Percentiles rank a stretch among this genome's conserved stretches.
Conservation (phyloP, 75 land plant genomes). For the Cryptomeria japonica region DNA sequence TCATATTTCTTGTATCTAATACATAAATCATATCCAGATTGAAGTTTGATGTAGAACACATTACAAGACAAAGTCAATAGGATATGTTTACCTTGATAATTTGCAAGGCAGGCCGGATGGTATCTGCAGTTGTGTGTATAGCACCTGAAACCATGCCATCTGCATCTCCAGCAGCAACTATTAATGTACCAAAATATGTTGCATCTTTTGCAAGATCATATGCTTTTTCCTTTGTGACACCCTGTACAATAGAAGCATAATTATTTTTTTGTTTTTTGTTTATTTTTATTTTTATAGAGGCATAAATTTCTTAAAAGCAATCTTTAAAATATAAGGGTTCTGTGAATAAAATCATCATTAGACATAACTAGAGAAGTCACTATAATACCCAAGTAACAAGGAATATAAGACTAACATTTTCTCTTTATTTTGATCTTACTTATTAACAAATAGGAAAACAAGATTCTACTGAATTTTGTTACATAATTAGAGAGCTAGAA, state of each 20-base stretch:
- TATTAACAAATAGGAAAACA: not conserved
- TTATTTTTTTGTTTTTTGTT: no score
- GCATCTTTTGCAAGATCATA: slow-evolving; percentile 28
- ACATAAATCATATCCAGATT: not conserved
- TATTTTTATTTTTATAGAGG: no score
- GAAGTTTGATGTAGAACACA: not conserved
- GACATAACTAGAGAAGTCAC: no score
- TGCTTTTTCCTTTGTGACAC: slow-evolving; percentile 35
- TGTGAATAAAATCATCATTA: not conserved
- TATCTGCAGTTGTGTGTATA: slow-evolving; percentile 45
- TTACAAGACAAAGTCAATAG: not conserved
- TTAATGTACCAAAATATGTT: slow-evolving; percentile 42
- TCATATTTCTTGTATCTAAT: not conserved
- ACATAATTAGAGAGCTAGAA: no score
- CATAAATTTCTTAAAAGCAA: not conserved
- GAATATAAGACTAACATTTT: not conserved
- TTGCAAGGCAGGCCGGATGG: slow-evolving; percentile 53
- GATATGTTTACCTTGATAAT: slow-evolving; percentile 37
- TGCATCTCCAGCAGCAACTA: slow-evolving; percentile 53
- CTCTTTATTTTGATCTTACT: not conserved
- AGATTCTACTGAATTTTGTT: no score
- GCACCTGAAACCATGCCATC: slow-evolving; percentile 60
- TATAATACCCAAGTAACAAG: no score
- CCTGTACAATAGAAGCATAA: slow-evolving; percentile 20
- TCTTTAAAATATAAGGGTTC: not conserved